Conservation (phyloP, 2,329 filamentous ascomycete genomes). For the Fusarium dlaminii region DNA sequence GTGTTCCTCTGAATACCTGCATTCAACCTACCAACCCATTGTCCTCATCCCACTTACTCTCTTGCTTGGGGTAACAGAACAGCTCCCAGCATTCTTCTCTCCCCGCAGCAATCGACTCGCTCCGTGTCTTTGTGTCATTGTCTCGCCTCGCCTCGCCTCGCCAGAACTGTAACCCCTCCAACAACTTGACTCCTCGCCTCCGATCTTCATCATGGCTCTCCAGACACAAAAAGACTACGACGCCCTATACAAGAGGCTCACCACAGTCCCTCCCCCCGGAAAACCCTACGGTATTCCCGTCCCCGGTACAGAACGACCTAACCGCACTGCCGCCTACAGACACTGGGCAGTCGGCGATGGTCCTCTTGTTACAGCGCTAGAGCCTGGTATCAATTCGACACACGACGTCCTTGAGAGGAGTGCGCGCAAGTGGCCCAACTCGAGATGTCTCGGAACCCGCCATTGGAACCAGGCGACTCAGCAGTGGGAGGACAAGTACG, state of each 20-base stretch:
- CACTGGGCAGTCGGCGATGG: conserved; percentile 81
- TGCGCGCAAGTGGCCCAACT: conserved; percentile 69
- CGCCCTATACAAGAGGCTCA: conserved; percentile 63
- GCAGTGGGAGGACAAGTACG: conserved; percentile 76
- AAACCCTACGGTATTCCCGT: conserved; percentile 81
- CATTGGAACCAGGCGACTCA: conserved; percentile 80
- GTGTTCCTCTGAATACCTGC: conserved; percentile 23
- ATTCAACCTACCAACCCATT: conserved; percentile 3
- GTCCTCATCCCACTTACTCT: background rate
- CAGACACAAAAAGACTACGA: conserved; percentile 44
- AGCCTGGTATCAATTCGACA: conserved; percentile 75
- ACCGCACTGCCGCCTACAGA: conserved; percentile 80
- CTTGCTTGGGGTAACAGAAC: conserved; percentile 8
- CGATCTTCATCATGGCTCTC: conserved; percentile 46
- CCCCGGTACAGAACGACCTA: conserved; percentile 77
- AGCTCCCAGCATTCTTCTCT: conserved; percentile 9
- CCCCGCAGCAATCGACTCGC: conserved; percentile 9
- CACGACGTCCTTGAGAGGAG: conserved; percentile 84
- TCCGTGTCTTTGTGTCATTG: conserved; percentile 8
- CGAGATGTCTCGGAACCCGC: conserved; percentile 81
- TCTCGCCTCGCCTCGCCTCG: conserved; percentile 23
- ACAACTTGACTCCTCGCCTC: background rate
- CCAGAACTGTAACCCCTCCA: conserved; percentile 13
- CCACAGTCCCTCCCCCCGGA: conserved; percentile 74
- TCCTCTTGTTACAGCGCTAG: conserved; percentile 74